Evolutionary conservation across 257 asterid genomes (phyloP).

Genomic region (Capsicum pubescens): DNA sequence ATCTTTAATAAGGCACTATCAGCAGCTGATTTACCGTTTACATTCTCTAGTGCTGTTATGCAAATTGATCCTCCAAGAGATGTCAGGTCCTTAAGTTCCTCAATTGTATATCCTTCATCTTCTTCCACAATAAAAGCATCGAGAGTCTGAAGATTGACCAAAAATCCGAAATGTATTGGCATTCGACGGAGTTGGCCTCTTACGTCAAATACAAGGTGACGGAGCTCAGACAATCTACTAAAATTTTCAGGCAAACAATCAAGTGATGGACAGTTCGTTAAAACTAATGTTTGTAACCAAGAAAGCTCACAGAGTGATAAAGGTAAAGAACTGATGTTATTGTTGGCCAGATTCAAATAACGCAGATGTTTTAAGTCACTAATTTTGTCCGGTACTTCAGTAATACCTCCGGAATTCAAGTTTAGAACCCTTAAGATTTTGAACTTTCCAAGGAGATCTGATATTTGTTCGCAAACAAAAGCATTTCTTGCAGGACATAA

Average conservation of each 20-base stretch:
- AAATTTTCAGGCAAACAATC: slow-evolving; percentile 27
- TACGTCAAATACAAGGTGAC: slow-evolving; percentile 39
- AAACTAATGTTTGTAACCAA: slow-evolving; percentile 37
- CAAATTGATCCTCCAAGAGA: slow-evolving; percentile 42
- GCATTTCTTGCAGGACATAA: not conserved
- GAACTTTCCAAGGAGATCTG: slow-evolving; percentile 40
- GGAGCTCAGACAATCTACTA: slow-evolving; percentile 34
- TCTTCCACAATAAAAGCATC: slow-evolving; percentile 26
- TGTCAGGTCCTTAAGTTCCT: slow-evolving; percentile 33
- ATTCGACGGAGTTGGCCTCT: slow-evolving; percentile 5
- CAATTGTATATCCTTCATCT: slow-evolving; percentile 23
- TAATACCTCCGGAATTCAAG: slow-evolving; percentile 42
- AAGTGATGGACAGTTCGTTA: slow-evolving; percentile 32
- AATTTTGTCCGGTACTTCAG: slow-evolving; percentile 41
- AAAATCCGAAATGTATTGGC: slow-evolving; percentile 34
- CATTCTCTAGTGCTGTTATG: slow-evolving; percentile 42
- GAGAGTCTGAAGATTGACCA: slow-evolving; percentile 38
- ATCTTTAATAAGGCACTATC: slow-evolving; percentile 32
- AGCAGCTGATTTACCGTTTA: slow-evolving; percentile 35
- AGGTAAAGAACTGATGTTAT: slow-evolving; percentile 39
- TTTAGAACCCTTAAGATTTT: slow-evolving; percentile 46
- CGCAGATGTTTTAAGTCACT: slow-evolving; percentile 46
- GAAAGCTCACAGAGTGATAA: slow-evolving; percentile 34
- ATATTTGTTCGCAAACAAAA: slow-evolving; percentile 4
- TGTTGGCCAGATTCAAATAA: slow-evolving; percentile 46